A percentile compares a stretch with the other conserved stretches of the same genome.
Evolutionary conservation across 2,329 filamentous ascomycete species (phyloP).

Genomic region (Alternaria metachromatica): DNA sequence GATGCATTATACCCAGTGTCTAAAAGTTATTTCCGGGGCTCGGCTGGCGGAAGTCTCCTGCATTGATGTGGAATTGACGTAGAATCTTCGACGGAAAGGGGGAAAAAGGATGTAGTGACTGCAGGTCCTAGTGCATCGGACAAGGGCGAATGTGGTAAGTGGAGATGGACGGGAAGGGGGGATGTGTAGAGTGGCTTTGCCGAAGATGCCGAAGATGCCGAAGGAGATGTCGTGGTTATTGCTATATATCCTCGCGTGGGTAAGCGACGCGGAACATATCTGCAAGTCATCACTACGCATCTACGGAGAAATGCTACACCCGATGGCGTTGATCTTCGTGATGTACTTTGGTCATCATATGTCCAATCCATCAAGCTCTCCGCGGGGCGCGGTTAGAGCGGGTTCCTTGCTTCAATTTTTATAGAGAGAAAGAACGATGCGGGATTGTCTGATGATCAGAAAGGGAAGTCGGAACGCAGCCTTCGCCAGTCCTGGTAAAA

Average conservation of each 20-base stretch:
- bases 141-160: neutral
- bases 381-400: neutral
- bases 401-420: neutral
- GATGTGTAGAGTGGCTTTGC: neutral
- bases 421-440: neutral
- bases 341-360: neutral
- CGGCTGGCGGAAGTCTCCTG: neutral
- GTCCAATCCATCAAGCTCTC: neutral
- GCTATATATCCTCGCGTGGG: neutral
- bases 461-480: neutral
- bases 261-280: neutral
- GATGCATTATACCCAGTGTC: neutral
- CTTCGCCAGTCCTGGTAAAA: neutral
- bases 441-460: neutral
- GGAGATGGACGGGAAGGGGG: neutral
- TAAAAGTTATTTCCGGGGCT: neutral
- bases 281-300: neutral
- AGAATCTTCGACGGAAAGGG: neutral
- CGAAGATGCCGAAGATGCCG: neutral
- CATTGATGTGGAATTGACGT: neutral
- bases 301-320: neutral
- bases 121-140: neutral
- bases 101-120: neutral
- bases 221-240: neutral
- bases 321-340: neutral